Evolutionary conservation across 2,329 filamentous ascomycete species (phyloP), one percentile per base, ranked within the genome.

Genomic region (Calonectria fujianensis): DNA sequence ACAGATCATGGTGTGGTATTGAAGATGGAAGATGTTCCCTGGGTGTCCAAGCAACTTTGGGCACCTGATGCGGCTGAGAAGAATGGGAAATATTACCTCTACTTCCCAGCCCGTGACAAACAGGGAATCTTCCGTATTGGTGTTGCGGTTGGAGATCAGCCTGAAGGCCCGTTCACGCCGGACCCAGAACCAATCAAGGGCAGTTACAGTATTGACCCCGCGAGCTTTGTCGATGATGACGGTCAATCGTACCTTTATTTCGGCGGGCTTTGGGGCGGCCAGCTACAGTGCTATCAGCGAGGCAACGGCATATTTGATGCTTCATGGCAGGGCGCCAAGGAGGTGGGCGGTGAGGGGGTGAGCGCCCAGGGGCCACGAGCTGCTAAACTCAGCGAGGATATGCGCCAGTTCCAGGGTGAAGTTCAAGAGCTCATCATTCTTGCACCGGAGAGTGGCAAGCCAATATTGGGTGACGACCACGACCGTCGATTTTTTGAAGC

Each of bases 21-120:
- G 51, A 88, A 88, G 69, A 87, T 90, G 57, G 88, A 90, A 65
- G 92, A 95, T 80, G 88, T 96, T 39, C 93, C 94, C 37, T 96
- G 94, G 94, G 94, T 92, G 0, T 92, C 90, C 35, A 95, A 94
- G 85, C 94, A 96, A 84, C 89, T 96, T 65, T 96, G 94, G 94
- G 94, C 94, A 0, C 94, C 94, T 20, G 94, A 96, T 84, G 94
- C 94, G 3, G 94, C 94, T 1, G 85, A 83, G 80, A 92, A 92
- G 80, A 88, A 93, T 83, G 93, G 80, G 27, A 92, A 92, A 84
- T 96, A 94, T 87, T 95, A 94, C 83, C 89, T 96, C 1, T 95
- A 92, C 86, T 96, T 95, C 87, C 94, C 94, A 0, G 94, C 94
- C 13, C 89, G 94, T 41, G 94, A 95, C 83, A 89, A 92, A 82